Conservation (phyloP, 306 rosid genomes). For the Quercus mongolica region DNA sequence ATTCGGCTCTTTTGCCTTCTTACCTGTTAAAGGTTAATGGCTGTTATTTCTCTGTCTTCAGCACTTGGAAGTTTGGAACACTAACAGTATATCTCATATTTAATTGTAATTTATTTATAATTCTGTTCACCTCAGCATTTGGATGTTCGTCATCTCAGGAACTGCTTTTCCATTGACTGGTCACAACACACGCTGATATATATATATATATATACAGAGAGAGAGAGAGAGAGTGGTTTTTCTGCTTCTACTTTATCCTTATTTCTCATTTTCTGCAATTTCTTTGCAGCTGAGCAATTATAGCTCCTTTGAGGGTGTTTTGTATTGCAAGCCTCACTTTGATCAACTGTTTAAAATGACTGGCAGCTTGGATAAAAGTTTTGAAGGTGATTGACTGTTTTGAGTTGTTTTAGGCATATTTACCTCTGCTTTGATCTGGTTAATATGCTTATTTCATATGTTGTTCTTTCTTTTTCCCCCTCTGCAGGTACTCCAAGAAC, state of each 20-base stretch:
- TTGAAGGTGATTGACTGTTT: conserved; percentile 58
- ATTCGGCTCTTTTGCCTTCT: background rate
- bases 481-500: conserved; percentile 62
- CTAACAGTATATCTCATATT: background rate
- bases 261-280: conserved; percentile 11
- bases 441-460: background rate
- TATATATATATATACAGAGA: background rate
- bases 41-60: background rate
- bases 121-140: background rate
- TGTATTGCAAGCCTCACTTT: conserved; percentile 95
- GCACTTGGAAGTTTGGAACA: background rate
- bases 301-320: conserved; percentile 81
- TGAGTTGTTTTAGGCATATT: conserved; percentile 1
- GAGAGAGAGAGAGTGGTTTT: background rate
- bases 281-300: conserved; percentile 75
- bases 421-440: background rate
- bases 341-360: conserved; percentile 89
- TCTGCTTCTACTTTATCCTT: background rate
- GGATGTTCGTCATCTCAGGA: background rate
- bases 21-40: background rate
- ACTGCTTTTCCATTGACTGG: background rate
- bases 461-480: conserved; percentile 3
- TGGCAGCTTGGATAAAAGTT: conserved; percentile 94
- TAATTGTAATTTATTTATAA: background rate
- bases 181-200: background rate